Base-by-base conservation (phyloP, 2,329 filamentous ascomycete species). In the Arthroderma uncinatum region DNA sequence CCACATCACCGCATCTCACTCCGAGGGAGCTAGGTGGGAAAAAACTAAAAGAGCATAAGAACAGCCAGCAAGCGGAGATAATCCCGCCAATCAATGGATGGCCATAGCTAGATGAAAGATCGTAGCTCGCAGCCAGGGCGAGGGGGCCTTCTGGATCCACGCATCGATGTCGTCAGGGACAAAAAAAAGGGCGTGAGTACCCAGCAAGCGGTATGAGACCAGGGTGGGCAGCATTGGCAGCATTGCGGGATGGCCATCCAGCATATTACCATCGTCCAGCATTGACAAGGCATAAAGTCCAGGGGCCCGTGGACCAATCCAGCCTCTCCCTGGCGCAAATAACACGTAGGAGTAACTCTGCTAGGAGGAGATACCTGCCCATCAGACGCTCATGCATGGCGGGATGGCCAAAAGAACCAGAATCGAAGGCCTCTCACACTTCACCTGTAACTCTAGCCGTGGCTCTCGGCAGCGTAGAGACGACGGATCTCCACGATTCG, bases 371-470 rank as follows among this genome's bases (percentile, higher is more conserved):
- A 34, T 34, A 34, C 33, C 21, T 48, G 30, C 30, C 28, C 39
- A 47, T 42, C 40, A 56, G 37, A 56, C 39, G 30, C 39, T 42
- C 39, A 44, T 56, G 39, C 37, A 56, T 34, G 36, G 25, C 7
- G 30, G 25, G 33, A n/a, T n/a, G n/a, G n/a, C n/a, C n/a, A n/a
- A n/a, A 23, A 53, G 39, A 14, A 54, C 34, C 52, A 50, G 50
- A 47, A 75, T 77, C 67, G 57, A 71, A 80, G 16, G 8, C 10
- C 33, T 12, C 33, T 34, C 36, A 16, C n/a, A 12, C 36, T 39
- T 39, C 36, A 16, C 12, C 33, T 34, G 33, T 12, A 34, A 12
- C 33, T 34, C 33, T 34, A 12, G 33, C 33, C 33, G 33, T 34
- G 33, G 33, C 33, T 5, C 33, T 34, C 33, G 33, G 33, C 33